Base-by-base conservation (phyloP, 441 rosid genomes). In the Brassica balearica region DNA sequence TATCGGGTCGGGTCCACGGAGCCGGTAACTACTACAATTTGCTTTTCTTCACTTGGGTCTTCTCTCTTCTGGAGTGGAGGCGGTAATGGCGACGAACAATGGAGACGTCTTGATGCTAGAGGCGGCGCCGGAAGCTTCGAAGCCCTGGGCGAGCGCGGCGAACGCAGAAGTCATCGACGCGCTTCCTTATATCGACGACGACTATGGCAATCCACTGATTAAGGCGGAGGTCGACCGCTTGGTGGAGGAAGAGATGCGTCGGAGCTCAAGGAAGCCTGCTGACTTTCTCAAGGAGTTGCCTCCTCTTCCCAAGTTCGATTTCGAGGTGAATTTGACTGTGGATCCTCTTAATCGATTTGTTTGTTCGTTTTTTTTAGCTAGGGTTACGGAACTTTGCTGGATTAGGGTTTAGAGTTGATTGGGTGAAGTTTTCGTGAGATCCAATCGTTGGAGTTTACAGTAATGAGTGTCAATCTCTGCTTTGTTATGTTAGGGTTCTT, bases 231-330 rank as follows among this genome's bases (percentile, higher is more conserved):
- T 92, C 8, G 98, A 93, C 74, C 92, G 93, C 8, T 82, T 93
- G 25, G 92, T 93, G 20, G 97, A 92, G 82, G 98, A 93, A 68
- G 99, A 95, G 89, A 95, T 95, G 99, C 96, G 96, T 8, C 83
- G 89, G 71, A 95, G 99, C 84, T 83, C 87, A 9, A 91, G 92
- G 85, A 95, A 92, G 66, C 99, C 99, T 8, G 82, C 97, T 10
- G 97, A 95, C 74, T 93, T 93, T 75, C 92, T 93, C 72, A 88
- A 87, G 76, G 93, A 90, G 72, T 75, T 95, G 73, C 97, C 98
- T 60, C 89, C 96, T 65, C 81, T 90, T 10, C 86, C 92, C n/a
- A 83, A 81, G 66, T 72, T 77, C 36, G 78, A 82, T 72, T 82
- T 80, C 51, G 76, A 82, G 79, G 77, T 82, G 2, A 72, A 20